Base-by-base conservation (phyloP, 2,329 filamentous ascomycete genomes). In the Neonectria ditissima region DNA sequence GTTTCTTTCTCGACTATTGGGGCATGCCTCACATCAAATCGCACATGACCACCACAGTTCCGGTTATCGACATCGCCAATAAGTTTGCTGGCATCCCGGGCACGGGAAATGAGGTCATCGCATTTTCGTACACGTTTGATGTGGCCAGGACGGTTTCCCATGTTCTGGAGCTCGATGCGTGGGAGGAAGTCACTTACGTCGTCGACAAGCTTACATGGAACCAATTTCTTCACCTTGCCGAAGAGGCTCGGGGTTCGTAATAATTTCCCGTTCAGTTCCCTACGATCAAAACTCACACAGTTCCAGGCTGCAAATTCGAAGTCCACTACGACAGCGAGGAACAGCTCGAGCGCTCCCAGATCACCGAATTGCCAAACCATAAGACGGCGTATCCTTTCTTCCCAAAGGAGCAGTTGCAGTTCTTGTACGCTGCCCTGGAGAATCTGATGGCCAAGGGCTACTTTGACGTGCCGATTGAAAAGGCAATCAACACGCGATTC, bases 71-170 rank as follows among this genome's bases (percentile, higher is more conserved):
- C 67, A 78, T 86, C 10, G 59, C 70, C 4, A 76, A 77, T 62
- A 79, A 81, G 13, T 73, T 73, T 3, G 85, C 85, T 1, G 82
- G 79, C 11, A 81, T 86, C 20, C 84, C 85, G 0, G 84, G 83
- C 0, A 75, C 80, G 22, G 86, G 86, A 0, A 75, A 82, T n/a
- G 76, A 74, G 6, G 73, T 73, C 3, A 75, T 83, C 9, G 72
- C 77, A 3, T 82, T 85, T 70, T 87, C 84, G 0, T 82, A 86
- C 67, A 83, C 80, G 1, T 73, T 73, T 5, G 85, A 87, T 67
- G 74, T 87, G 43, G 84, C 80, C 3, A 77, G 72, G 37, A 86
- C 83, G 57, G 76, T 85, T 5, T 79, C 77, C 8, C 77, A 76
- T 5, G 60, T 77, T 4, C 66, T 87, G 14, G 77, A 79, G n/a